Evolutionary conservation across 2,329 filamentous ascomycete species (phyloP).

Genomic region (Periconia digitata): DNA sequence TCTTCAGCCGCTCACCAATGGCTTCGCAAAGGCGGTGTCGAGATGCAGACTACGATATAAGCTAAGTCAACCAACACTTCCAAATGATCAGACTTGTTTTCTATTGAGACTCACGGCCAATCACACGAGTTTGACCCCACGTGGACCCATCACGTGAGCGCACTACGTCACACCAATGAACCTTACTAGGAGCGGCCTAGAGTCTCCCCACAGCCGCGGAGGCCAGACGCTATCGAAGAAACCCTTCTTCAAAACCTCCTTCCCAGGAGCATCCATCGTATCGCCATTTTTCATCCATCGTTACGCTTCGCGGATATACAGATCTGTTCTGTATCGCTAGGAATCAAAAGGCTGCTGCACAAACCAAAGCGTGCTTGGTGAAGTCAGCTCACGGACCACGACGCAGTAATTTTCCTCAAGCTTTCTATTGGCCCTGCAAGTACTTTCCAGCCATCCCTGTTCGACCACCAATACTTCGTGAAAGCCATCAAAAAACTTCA

Average conservation of each 20-base stretch:
- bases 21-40: too few relatives aligned
- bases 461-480: neutral
- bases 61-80: too few relatives aligned
- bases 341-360: neutral
- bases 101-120: too few relatives aligned
- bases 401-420: neutral
- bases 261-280: too few relatives aligned
- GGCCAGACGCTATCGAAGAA: neutral
- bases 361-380: neutral
- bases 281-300: neutral
- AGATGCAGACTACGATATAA: too few relatives aligned
- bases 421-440: neutral
- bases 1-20: too few relatives aligned
- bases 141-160: neutral
- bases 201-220: neutral
- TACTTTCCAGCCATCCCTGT: neutral
- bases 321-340: neutral
- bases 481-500: neutral
- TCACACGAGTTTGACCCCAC: neutral
- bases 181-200: neutral
- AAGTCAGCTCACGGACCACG: neutral
- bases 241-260: neutral
- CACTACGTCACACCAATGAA: neutral
- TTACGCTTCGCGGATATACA: neutral
- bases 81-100: too few relatives aligned